phyloP scores from a whole-genome alignment of 176 grass and related monocot genomes.

The Paspalum vaginatum region DNA sequence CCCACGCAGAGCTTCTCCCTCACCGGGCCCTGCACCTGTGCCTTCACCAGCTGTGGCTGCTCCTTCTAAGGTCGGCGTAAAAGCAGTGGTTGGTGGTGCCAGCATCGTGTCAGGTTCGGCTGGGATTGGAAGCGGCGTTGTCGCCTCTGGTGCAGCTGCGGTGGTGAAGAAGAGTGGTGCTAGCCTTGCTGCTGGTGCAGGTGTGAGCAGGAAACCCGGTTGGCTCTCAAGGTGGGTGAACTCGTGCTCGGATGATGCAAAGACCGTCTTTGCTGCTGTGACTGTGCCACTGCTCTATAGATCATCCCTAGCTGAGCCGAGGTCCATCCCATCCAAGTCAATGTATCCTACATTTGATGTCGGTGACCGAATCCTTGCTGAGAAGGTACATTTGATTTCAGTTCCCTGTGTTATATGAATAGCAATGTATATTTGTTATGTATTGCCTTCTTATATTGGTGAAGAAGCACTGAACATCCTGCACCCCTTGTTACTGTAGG shows the following conservation, averaged over 20 bases:
- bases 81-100: slow-evolving; percentile 18
- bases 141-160: slow-evolving; percentile 27
- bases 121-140: slow-evolving; percentile 6
- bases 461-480: background rate
- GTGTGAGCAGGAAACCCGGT: slow-evolving; percentile 44
- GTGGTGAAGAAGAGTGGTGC: slow-evolving; percentile 35
- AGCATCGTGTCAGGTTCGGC: slow-evolving; percentile 19
- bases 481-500: slow-evolving; percentile 41
- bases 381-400: slow-evolving; percentile 62
- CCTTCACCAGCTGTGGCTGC: slow-evolving; percentile 51
- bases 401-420: background rate
- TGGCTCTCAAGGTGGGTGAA: slow-evolving; percentile 85
- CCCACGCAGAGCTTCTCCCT: slow-evolving; percentile 3
- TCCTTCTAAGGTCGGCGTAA: slow-evolving; percentile 47
- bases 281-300: slow-evolving; percentile 83
- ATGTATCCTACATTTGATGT: slow-evolving; percentile 98
- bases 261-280: slow-evolving; percentile 75
- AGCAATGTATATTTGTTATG: slow-evolving; percentile 1
- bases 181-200: slow-evolving; percentile 26
- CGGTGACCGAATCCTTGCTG: slow-evolving; percentile 87
- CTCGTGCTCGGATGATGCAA: slow-evolving; percentile 90
- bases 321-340: slow-evolving; percentile 90
- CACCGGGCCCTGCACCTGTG: slow-evolving; percentile 8
- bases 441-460: slow-evolving; percentile 20
- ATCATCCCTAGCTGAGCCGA: slow-evolving; percentile 75